Percentiles rank a stretch among this genome's conserved stretches.
phyloP scores from a whole-genome alignment of 139 green algal species.

The Chloropicon primus region DNA sequence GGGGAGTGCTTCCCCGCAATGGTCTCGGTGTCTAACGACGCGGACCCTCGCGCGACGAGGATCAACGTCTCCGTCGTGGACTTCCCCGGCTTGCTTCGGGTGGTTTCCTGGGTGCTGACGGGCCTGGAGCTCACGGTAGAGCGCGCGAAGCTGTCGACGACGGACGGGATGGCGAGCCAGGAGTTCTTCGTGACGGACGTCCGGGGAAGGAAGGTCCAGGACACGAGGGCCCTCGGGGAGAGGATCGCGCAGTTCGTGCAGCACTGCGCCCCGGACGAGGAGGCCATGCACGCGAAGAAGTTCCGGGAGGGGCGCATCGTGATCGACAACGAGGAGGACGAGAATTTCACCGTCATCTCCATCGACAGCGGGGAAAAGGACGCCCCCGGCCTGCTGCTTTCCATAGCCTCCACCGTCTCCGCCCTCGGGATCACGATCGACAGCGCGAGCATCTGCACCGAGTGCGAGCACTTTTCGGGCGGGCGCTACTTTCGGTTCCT shows the following conservation, averaged over 20 bases:
- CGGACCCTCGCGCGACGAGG: neutral
- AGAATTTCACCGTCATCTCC: neutral
- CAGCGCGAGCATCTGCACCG: neutral
- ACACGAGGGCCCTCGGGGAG: neutral
- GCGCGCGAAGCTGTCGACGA: neutral
- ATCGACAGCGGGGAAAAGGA: neutral
- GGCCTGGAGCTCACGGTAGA: neutral
- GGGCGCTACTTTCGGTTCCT: neutral
- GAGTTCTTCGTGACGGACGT: neutral
- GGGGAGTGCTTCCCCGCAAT: neutral
- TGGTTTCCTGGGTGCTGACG: neutral
- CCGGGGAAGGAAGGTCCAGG: neutral
- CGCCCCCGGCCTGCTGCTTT: neutral
- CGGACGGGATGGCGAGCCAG: neutral
- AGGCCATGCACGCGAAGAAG: neutral
- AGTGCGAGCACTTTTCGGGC: neutral
- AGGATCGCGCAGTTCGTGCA: neutral
- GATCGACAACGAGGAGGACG: neutral
- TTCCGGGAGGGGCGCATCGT: neutral
- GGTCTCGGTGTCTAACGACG: neutral
- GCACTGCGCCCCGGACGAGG: neutral
- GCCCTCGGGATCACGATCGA: neutral
- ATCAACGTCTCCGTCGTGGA: neutral
- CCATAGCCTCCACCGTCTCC: neutral
- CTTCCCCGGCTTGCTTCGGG: neutral